Conservation (phyloP, 768 basidiomycete species). For the Lactifluus pinguis region DNA sequence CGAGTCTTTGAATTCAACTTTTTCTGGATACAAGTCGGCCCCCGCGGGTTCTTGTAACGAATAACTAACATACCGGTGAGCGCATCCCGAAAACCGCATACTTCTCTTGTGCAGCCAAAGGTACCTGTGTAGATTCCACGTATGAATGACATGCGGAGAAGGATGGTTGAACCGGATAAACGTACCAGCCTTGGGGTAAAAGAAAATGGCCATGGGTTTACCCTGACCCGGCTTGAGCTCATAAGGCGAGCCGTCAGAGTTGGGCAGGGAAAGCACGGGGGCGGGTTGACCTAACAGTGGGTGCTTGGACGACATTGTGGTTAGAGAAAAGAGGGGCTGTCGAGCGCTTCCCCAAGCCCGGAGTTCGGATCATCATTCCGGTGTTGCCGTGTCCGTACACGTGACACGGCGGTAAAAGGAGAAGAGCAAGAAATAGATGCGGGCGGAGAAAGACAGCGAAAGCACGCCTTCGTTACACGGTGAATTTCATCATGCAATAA, state of each 20-base stretch:
- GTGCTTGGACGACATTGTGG: constrained; percentile 22
- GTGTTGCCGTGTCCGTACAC: neutral
- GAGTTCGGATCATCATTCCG: too few species aligned
- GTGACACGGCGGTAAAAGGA: neutral
- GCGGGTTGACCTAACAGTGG: constrained; percentile 55
- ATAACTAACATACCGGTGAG: constrained; percentile 40
- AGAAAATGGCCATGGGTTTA: constrained; percentile 64
- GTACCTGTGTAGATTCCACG: constrained; percentile 35
- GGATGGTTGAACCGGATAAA: constrained; percentile 9
- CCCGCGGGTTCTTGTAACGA: neutral
- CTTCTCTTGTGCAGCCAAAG: constrained; percentile 73
- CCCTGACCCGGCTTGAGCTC: constrained; percentile 51
- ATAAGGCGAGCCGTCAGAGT: constrained; percentile 53
- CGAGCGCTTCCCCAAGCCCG: neutral
- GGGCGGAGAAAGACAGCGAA: neutral
- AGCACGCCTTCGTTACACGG: neutral
- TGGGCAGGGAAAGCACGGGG: constrained; percentile 55
- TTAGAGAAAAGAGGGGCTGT: neutral
- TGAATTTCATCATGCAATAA: neutral
- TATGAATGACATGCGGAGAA: neutral
- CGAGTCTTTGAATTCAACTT: constrained; percentile 53
- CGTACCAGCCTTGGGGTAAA: constrained; percentile 65
- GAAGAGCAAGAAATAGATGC: too few species aligned
- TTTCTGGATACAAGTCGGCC: constrained; percentile 32
- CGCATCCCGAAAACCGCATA: constrained; percentile 76